Conservation (phyloP, 768 basidiomycete genomes). For the Macrolepiota dolichaula region DNA sequence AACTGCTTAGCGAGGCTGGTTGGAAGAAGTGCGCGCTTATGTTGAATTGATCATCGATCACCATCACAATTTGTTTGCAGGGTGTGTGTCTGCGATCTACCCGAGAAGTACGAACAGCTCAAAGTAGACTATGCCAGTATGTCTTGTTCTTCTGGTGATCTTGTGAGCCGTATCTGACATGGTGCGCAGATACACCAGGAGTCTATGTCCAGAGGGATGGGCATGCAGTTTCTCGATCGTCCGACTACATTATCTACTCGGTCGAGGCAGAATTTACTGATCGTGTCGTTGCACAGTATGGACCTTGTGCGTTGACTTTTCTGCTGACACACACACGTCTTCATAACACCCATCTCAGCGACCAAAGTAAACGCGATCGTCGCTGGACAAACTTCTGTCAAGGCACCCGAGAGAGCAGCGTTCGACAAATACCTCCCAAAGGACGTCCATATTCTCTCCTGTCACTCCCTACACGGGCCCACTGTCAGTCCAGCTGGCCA, state of each 20-base stretch:
- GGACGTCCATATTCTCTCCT: constrained; percentile 87
- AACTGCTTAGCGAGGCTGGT: constrained; percentile 70
- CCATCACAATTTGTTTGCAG: constrained; percentile 34
- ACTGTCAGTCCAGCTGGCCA: constrained; percentile 85
- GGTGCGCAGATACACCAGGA: constrained; percentile 45
- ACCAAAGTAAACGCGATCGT: constrained; percentile 93
- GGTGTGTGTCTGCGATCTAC: constrained; percentile 87
- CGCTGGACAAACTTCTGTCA: constrained; percentile 95
- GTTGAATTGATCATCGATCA: neutral
- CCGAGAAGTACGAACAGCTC: constrained; percentile 68
- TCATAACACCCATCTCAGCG: constrained; percentile 39
- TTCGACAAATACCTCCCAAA: constrained; percentile 85
- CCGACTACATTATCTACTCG: constrained; percentile 95
- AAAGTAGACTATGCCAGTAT: constrained; percentile 59
- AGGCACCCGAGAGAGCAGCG: constrained; percentile 87
- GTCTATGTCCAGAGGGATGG: constrained; percentile 75
- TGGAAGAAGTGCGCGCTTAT: constrained; percentile 66
- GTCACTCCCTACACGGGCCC: constrained; percentile 95
- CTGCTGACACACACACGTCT: no score
- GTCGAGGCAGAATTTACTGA: constrained; percentile 93
- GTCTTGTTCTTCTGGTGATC: neutral
- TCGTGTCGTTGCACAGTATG: constrained; percentile 78
- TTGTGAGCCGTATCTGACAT: neutral
- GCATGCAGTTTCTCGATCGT: constrained; percentile 81
- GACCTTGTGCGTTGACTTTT: constrained; percentile 68